Evolutionary conservation across 805 yeast species (phyloP).

Genomic region (Sugiyamaella floridensis): DNA sequence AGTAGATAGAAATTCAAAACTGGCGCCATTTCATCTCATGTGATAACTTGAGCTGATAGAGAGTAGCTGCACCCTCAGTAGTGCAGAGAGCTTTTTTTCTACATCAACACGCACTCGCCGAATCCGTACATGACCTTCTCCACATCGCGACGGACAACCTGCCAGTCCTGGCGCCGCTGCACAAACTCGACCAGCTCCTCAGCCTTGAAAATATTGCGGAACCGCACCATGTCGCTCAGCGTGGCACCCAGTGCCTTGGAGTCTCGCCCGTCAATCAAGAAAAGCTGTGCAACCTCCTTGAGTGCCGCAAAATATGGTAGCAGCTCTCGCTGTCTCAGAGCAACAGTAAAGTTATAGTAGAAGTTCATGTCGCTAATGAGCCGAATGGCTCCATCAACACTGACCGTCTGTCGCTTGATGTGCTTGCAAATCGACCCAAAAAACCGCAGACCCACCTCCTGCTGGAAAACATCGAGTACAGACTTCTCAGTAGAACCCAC

Average conservation of each 20-base stretch:
- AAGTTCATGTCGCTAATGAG: conserved; percentile 76
- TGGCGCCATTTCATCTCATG: too few relatives aligned
- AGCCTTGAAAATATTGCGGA: conserved; percentile 82
- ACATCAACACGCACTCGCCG: conserved; percentile 64
- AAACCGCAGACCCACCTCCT: conserved; percentile 85
- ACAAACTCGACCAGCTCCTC: conserved; percentile 94
- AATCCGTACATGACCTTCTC: conserved; percentile 95
- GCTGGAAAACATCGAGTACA: conserved; percentile 86
- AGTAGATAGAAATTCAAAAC: too few relatives aligned
- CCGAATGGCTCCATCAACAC: conserved; percentile 74
- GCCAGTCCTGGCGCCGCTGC: conserved; percentile 84
- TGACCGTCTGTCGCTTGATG: conserved; percentile 63
- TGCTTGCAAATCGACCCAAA: conserved; percentile 70
- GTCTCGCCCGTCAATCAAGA: conserved; percentile 62
- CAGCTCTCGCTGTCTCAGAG: conserved; percentile 48
- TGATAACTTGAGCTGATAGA: too few relatives aligned
- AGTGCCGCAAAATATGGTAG: conserved; percentile 71
- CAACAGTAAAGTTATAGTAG: conserved; percentile 60
- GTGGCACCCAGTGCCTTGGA: conserved; percentile 79
- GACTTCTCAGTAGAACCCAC: conserved; percentile 81
- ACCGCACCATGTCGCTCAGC: conserved; percentile 74
- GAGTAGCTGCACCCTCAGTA: neutral
- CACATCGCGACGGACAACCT: conserved; percentile 62
- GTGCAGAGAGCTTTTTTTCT: conserved; percentile 2
- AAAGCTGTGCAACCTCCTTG: conserved; percentile 79